Evolutionary conservation across 73 alveolate genomes (phyloP).

Genomic region (Paramecium sonneborni): DNA sequence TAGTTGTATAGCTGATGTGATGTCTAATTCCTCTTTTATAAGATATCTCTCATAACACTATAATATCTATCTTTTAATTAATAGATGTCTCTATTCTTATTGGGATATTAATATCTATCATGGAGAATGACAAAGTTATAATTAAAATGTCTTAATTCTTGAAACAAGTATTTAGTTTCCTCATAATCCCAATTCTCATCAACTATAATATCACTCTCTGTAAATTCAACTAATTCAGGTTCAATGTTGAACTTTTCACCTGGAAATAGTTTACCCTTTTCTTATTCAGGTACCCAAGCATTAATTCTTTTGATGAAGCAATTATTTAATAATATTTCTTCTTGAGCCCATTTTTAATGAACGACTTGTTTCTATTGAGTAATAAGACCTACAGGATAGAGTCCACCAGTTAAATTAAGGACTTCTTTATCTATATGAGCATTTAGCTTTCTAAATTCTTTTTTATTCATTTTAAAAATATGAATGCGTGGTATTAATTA

Average conservation of each 20-base stretch:
- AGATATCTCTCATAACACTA: constrained; percentile 44
- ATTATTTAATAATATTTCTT: constrained; percentile 27
- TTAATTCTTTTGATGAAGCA: background rate
- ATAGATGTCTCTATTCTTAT: constrained; percentile 45
- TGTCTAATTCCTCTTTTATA: background rate
- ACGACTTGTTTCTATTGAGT: background rate
- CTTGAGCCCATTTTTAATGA: constrained; percentile 46
- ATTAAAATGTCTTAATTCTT: constrained; percentile 28
- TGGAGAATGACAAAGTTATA: constrained; percentile 43
- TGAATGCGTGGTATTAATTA: background rate
- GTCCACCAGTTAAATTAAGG: constrained; percentile 61
- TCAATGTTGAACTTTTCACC: constrained; percentile 63
- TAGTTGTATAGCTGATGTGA: constrained; percentile 59
- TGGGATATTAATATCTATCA: constrained; percentile 56
- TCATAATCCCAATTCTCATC: constrained; percentile 49
- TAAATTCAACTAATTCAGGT: constrained; percentile 44
- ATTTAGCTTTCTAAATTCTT: constrained; percentile 42
- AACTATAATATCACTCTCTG: constrained; percentile 1
- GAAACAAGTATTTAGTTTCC: constrained; percentile 55
- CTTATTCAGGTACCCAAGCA: constrained; percentile 63
- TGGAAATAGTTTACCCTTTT: constrained; percentile 41
- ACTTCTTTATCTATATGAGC: constrained; percentile 54
- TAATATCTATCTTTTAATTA: constrained; percentile 58
- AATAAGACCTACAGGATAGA: constrained; percentile 31
- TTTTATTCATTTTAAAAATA: background rate